Evolutionary conservation across 805 yeast genomes (phyloP), one percentile per base, ranked within the genome.

Genomic region (Danielia oregonensis): DNA sequence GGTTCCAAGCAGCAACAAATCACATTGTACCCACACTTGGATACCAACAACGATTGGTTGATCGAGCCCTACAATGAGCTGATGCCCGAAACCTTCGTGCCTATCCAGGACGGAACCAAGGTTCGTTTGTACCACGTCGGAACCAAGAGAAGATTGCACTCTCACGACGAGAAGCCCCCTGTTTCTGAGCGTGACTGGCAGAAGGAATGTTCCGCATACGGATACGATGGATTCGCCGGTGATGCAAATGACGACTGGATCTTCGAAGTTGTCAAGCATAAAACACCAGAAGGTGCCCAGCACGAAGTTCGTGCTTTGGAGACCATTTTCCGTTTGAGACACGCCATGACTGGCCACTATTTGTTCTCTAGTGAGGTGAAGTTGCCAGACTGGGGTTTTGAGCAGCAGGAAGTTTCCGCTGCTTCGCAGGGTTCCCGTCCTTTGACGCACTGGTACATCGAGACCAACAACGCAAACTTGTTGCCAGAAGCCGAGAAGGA

Each of bases 1-100:
- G 94, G 94, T 40, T 85, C 94, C 6, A 75, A 82, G 52, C 94
- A 85, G 61, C 94, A 85, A 60, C 94, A 85, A 61, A 62, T 85
- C 45, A 84, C 93, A 4, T 66, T 84, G 43, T 85, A 85, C 54
- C 89, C 89, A 30, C 91, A 83, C 56, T 60, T 79, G 50, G 95
- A 85, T 61, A 57, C 65, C 26, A 85, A 85, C 63, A 85, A 85
- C 61, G 69, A 75, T 42, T 85, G 91, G 87, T 40, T 67, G 18
- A 61, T 85, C 49, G 89, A 82, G 62, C 70, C 82, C 26, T 80
- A 78, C 59, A 79, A 81, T 54, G 72, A 70, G 21, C 63, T 79
- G 15, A 73, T 65, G 21, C 75, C 76, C 14, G 75, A 81, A 30
- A 63, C 74, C 18, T 85, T 85, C 52, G 74, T 68, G 37, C 82